Evolutionary conservation across 805 yeast genomes (phyloP).

Genomic region (Starmerella kuoi): DNA sequence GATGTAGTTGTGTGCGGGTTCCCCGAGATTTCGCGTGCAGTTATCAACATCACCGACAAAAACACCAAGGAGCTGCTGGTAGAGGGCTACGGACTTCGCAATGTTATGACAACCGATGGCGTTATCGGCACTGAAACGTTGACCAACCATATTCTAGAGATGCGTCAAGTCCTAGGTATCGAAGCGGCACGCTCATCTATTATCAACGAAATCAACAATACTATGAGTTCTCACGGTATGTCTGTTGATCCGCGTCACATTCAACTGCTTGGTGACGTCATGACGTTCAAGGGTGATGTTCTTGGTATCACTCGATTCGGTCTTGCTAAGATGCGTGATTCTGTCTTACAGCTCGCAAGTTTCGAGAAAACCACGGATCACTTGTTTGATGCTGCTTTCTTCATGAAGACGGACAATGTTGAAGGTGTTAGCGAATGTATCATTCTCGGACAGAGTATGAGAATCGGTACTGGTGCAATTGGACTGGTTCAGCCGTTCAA

Average conservation of each 20-base stretch:
- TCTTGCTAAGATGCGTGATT: constrained; percentile 94
- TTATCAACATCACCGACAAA: constrained; percentile 79
- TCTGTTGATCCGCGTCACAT: constrained; percentile 99
- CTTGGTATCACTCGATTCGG: constrained; percentile 97
- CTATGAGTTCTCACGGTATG: constrained; percentile 99
- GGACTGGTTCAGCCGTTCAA: constrained; percentile 40
- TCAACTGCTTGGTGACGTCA: constrained; percentile 91
- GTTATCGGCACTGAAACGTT: constrained; percentile 74
- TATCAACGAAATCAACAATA: constrained; percentile 86
- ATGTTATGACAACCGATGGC: constrained; percentile 97
- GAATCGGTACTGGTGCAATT: constrained; percentile 94
- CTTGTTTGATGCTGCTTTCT: constrained; percentile 94
- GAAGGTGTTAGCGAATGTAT: constrained; percentile 98
- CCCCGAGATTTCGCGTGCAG: constrained; percentile 86
- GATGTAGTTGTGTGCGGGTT: constrained; percentile 86
- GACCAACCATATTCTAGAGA: constrained; percentile 89
- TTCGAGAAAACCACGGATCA: constrained; percentile 98
- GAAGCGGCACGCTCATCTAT: constrained; percentile 95
- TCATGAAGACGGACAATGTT: constrained; percentile 87
- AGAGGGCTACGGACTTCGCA: constrained; percentile 93
- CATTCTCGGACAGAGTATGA: constrained; percentile 94
- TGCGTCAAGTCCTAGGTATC: constrained; percentile 79
- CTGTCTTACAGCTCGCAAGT: constrained; percentile 90
- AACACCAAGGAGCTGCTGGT: constrained; percentile 78
- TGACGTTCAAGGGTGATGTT: constrained; percentile 98